Evolutionary conservation across 768 basidiomycete species (phyloP).

Genomic region (Suillus cothurnatus): DNA sequence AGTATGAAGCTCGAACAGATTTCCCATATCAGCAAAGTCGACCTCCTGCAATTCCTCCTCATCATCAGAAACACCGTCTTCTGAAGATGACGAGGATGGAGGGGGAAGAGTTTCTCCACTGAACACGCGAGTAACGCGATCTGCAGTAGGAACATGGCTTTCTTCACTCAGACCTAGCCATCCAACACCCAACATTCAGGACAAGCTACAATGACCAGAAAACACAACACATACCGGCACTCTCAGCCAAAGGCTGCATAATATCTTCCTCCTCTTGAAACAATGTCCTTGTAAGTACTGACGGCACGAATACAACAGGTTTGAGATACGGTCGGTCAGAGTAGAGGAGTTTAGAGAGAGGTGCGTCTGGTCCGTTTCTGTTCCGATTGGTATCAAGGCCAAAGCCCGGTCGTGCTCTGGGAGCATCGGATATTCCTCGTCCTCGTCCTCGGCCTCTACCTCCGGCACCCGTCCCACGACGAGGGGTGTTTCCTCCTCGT

Average conservation of each 20-base stretch:
- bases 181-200: slow-evolving; percentile 6
- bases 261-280: slow-evolving; percentile 65
- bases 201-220: slow-evolving; percentile 1
- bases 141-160: slow-evolving; percentile 69
- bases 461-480: slow-evolving; percentile 12
- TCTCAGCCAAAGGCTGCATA: slow-evolving; percentile 53
- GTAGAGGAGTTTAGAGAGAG: slow-evolving; percentile 58
- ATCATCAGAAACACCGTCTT: slow-evolving; percentile 22
- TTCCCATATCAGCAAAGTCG: slow-evolving; percentile 65
- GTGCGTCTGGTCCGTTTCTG: slow-evolving; percentile 38
- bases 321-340: slow-evolving; percentile 60
- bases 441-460: slow-evolving; percentile 30
- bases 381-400: slow-evolving; percentile 15
- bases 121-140: slow-evolving; percentile 67
- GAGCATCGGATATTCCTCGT: slow-evolving; percentile 10
- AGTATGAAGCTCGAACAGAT: slow-evolving; percentile 44
- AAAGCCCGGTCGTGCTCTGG: slow-evolving; percentile 14
- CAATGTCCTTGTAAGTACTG: slow-evolving; percentile 49
- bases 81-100: slow-evolving; percentile 30
- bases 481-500: not conserved
- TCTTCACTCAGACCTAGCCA: slow-evolving; percentile 41
- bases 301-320: slow-evolving; percentile 73
- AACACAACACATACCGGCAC: slow-evolving; percentile 44
- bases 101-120: slow-evolving; percentile 34
- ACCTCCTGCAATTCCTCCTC: slow-evolving; percentile 54